Base-by-base conservation (phyloP, 2,329 filamentous ascomycete species). In the Fusarium sp. region DNA sequence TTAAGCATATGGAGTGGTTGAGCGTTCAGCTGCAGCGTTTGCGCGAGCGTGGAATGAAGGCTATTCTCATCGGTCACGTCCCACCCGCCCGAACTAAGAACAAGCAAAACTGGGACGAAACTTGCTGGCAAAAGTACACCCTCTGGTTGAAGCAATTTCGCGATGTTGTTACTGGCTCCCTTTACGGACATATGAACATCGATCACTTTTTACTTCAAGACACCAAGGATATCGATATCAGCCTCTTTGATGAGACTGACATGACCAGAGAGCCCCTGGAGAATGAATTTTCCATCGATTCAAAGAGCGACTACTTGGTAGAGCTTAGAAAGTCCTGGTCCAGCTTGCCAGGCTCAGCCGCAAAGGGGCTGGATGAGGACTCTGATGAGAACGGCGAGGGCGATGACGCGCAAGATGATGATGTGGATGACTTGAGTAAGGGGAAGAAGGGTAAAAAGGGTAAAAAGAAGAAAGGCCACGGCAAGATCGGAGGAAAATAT, bases 111-210 rank as follows among this genome's bases (percentile, higher is more conserved):
- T 99, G 96, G 96, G 94, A 97, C 70, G 95, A 98, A 82, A 94
- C 92, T 0, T 99, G 96, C 80, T 99, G 95, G 94, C 95, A 97
- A 77, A 97, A 97, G 77, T 99, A 97, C 79, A 91, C 93, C 0
- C 81, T 98, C 6, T 98, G 94, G 93, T 81, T 95, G 74, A 87
- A 89, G 70, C 93, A 96, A 77, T 99, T 94, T 78, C 91, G 96
- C 33, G 96, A 99, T 77, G 90, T 99, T 36, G 85, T 99, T 20
- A 85, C 94, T 20, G 89, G 87, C 14, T 89, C 88, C 25, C 75
- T 97, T 8, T 99, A 91, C 75, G 96, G 95, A 3, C 96, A 99
- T 77, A 98, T 99, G 96, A 99, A 99, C 75, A 92, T 97, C 68
- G 96, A 99, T 73, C 96, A 99, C 78, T 99, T 99, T 79, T 87